Evolutionary conservation across 129 eudicot species (phyloP).

Genomic region (Artemisia tridentata): DNA sequence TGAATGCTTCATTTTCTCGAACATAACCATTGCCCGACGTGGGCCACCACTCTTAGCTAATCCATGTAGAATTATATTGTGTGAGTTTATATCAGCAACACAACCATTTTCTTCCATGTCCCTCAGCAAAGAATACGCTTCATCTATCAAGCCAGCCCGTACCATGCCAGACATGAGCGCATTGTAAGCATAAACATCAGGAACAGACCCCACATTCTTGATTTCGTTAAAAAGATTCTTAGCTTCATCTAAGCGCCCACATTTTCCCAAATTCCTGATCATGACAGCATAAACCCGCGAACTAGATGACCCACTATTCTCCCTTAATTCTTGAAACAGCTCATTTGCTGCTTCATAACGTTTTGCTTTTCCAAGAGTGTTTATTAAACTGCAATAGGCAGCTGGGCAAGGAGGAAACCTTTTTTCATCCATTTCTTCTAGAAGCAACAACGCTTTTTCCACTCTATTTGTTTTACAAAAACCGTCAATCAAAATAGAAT

Average conservation of each 20-base stretch:
- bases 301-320: slow-evolving; percentile 78
- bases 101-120: slow-evolving; percentile 81
- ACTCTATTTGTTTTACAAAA: slow-evolving; percentile 76
- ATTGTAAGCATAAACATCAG: slow-evolving; percentile 78
- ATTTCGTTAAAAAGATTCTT: slow-evolving; percentile 74
- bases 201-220: slow-evolving; percentile 53
- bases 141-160: slow-evolving; percentile 68
- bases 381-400: slow-evolving; percentile 90
- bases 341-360: slow-evolving; percentile 94
- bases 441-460: slow-evolving; percentile 72
- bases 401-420: slow-evolving; percentile 95
- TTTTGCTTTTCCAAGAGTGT: slow-evolving; percentile 76
- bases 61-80: slow-evolving; percentile 78
- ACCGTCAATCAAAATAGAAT: slow-evolving; percentile 88
- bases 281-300: slow-evolving; percentile 88
- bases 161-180: slow-evolving; percentile 95
- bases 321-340: slow-evolving; percentile 83
- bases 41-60: slow-evolving; percentile 81
- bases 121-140: slow-evolving; percentile 66
- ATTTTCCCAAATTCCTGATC: slow-evolving; percentile 85
- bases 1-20: slow-evolving; percentile 63
- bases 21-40: slow-evolving; percentile 63
- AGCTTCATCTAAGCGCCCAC: slow-evolving; percentile 72
- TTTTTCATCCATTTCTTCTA: slow-evolving; percentile 96
- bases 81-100: slow-evolving; percentile 72